Evolutionary conservation across 2,329 filamentous ascomycete genomes (phyloP), one percentile per base, ranked within the genome.

Genomic region (Ophioceras dolichostomum): DNA sequence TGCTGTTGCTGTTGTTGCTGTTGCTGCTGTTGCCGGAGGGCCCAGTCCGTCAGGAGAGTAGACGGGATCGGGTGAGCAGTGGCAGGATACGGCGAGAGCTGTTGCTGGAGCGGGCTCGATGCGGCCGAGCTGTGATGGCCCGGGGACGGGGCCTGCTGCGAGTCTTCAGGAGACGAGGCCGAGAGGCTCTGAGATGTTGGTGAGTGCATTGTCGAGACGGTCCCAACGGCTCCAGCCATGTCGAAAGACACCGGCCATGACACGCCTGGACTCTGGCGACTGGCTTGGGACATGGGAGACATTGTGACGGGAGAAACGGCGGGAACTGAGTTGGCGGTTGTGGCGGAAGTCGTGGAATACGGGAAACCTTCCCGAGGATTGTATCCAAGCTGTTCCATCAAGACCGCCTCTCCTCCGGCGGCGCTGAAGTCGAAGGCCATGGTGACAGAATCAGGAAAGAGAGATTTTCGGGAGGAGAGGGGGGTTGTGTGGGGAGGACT

Each of bases 351-450:
- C 62, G 61, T 64, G 57, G 52, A 43, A 42, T 63, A 65, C 45
- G 68, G 64, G 52, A 72, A 73, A 53, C 67, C 67, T 47, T 72
- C 65, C 59, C 68, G 65, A 51, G 67, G 67, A 55, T 78, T 70
- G 60, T 68, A 78, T 49, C 60, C 57, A 47, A 64, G 67, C 53
- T 78, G 63, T 53, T 78, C 73, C 53, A 79, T 54, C 53, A 79
- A 66, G 54, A 65, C 70, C 57, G 50, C 49, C 34, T 78, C 72
- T 58, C 65, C 67, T 58, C 64, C 65, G 54, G 64, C 62, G 55
- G 61, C 53, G 58, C 69, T 69, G 62, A 73, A 79, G 54, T 77
- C 70, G 64, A 71, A 68, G 60, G 67, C 69, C 74, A 70, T 70
- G 56, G 54, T 68, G 52, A 48, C 45, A 50, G 47, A 46, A 47